Percentiles rank a stretch among this genome's conserved stretches.
Conservation (phyloP, 1,139 yeast genomes). For the Pichia sp. region DNA sequence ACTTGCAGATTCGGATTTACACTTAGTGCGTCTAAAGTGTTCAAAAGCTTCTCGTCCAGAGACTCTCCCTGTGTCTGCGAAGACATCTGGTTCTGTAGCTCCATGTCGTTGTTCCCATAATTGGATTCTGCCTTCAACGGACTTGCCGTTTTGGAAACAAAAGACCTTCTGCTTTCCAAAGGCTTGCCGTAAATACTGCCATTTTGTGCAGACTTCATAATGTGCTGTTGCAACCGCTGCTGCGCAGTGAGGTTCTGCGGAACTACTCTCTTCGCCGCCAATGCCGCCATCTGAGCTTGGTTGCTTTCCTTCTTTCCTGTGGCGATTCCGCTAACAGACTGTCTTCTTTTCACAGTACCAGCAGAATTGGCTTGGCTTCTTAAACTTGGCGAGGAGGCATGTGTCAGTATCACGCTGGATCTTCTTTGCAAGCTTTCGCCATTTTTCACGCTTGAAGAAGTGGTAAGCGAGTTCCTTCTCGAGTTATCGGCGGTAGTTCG, state of each 20-base stretch:
- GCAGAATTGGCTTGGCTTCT: background rate
- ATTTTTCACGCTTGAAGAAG: conserved; percentile 5
- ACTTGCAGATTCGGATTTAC: background rate
- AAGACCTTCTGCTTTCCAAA: conserved; percentile 16
- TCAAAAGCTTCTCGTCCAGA: background rate
- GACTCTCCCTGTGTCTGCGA: background rate
- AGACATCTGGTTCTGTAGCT: background rate
- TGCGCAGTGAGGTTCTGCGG: conserved; percentile 27
- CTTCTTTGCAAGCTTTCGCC: conserved; percentile 3
- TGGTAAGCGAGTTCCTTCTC: conserved; percentile 23
- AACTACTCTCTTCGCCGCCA: conserved; percentile 18
- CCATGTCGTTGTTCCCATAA: background rate
- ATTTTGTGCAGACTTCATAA: conserved; percentile 27
- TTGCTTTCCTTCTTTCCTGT: background rate
- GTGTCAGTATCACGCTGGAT: conserved; percentile 6
- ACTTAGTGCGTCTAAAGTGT: background rate
- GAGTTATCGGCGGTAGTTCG: conserved; percentile 10
- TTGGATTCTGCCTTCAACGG: background rate
- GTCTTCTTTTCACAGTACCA: conserved; percentile 9
- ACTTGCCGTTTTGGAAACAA: conserved; percentile 1
- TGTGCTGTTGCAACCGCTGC: conserved; percentile 33
- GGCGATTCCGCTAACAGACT: conserved; percentile 3
- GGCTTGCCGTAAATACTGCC: conserved; percentile 30
- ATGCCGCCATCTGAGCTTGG: conserved; percentile 21
- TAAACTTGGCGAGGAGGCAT: background rate